These are phyloP conservation scores for Microsporum canis DNA, from an alignment of 2,329 filamentous ascomycete genomes.

Conservation along the genomic window DNA sequence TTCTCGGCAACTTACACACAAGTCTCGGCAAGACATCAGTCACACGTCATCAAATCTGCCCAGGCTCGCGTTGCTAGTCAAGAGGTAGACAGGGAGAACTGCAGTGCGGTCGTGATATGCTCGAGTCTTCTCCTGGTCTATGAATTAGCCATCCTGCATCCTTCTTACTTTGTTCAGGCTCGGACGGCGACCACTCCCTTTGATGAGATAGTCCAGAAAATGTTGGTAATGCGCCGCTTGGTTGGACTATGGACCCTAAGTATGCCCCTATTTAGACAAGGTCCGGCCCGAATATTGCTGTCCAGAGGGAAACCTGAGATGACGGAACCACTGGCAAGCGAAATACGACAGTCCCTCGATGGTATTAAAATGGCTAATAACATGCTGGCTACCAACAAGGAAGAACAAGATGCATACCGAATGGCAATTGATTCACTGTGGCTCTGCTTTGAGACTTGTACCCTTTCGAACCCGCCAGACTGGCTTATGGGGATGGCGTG, in stretches of 20 bases:
- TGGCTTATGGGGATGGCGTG: conserved; percentile 38
- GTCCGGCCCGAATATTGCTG: neutral
- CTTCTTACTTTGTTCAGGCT: conserved; percentile 2
- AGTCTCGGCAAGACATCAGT: conserved; percentile 19
- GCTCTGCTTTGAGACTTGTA: conserved; percentile 12
- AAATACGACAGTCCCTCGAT: neutral
- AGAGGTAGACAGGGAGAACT: conserved; percentile 18
- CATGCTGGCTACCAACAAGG: conserved; percentile 1
- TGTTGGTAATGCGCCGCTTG: conserved; percentile 5
- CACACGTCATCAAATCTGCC: conserved; percentile 8
- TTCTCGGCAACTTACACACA: conserved; percentile 18
- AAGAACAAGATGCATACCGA: conserved; percentile 14
- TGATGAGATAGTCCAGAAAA: conserved; percentile 5
- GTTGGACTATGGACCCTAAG: conserved; percentile 7
- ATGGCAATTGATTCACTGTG: conserved; percentile 14
- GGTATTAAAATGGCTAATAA: neutral
- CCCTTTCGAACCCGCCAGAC: conserved; percentile 11
- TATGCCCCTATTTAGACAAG: conserved; percentile 1
- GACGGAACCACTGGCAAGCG: neutral
- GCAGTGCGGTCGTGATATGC: conserved; percentile 23
- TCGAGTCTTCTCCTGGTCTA: conserved; percentile 20
- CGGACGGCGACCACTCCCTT: neutral
- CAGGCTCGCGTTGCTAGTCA: conserved; percentile 4
- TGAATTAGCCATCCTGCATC: conserved; percentile 18
- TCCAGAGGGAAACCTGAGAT: neutral